These are phyloP conservation scores for Kernera saxatilis DNA, from an alignment of 345 rosid species.

Conservation along the genomic window DNA sequence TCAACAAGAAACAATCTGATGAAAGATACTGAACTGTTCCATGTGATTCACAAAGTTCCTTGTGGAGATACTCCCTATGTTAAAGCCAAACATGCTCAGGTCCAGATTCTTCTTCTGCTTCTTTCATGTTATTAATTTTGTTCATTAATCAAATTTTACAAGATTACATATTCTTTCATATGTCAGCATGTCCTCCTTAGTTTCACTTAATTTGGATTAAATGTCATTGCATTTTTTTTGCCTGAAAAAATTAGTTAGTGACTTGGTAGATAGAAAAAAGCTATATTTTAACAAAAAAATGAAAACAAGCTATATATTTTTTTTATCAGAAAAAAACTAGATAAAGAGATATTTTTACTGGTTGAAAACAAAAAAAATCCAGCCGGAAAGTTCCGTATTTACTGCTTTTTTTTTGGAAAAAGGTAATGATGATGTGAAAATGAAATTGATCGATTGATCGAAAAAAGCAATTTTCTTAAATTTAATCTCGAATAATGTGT, in stretches of 20 bases:
- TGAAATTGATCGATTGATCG: background rate
- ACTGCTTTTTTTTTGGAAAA: background rate
- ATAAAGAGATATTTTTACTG: too few species aligned
- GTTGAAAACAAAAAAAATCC: too few species aligned
- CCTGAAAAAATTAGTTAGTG: too few species aligned
- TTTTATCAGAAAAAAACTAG: too few species aligned
- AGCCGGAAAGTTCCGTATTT: background rate
- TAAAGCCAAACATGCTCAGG: constrained; percentile 90
- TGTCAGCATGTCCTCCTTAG: background rate
- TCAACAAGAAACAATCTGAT: constrained; percentile 9
- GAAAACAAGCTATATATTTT: too few species aligned
- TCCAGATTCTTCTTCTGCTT: background rate
- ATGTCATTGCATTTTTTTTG: too few species aligned
- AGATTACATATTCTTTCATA: background rate
- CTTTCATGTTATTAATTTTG: background rate
- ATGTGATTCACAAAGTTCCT: constrained; percentile 74
- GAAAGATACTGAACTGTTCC: constrained; percentile 42
- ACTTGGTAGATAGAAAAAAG: too few species aligned
- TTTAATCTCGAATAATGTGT: background rate
- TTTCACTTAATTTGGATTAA: background rate
- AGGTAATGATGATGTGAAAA: background rate
- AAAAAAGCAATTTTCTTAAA: background rate
- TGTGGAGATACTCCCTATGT: constrained; percentile 84
- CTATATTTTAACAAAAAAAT: too few species aligned
- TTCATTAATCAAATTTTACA: background rate